Evolutionary conservation across 441 rosid species (phyloP).

Genomic region (Aleurites moluccanus): DNA sequence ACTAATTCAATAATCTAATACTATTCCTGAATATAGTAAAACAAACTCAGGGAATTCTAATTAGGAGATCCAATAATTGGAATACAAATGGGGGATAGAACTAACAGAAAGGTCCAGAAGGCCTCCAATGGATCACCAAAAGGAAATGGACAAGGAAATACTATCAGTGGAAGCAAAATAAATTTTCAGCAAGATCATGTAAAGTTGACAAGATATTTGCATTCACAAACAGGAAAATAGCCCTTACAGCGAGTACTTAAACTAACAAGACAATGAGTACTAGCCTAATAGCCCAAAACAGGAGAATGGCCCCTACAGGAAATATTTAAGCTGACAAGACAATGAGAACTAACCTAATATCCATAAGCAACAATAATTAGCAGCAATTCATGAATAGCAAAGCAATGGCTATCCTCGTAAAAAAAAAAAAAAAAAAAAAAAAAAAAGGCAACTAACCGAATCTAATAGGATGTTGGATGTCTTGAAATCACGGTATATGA

Average conservation of each 20-base stretch:
- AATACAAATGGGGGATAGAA: background rate
- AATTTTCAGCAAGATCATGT: slow-evolving; percentile 3
- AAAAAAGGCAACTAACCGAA: slow-evolving; percentile 42
- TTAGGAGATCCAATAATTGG: background rate
- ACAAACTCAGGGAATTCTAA: background rate
- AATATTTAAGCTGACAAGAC: background rate
- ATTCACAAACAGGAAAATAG: slow-evolving; percentile 5
- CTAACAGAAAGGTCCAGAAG: background rate
- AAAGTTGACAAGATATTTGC: background rate
- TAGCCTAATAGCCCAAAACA: background rate
- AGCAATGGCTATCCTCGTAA: background rate
- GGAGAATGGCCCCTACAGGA: slow-evolving; percentile 3
- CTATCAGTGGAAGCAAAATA: background rate
- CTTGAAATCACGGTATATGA: slow-evolving; percentile 98
- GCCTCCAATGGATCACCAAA: background rate
- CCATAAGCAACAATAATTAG: background rate
- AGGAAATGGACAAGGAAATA: background rate
- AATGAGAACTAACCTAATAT: background rate
- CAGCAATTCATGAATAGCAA: slow-evolving; percentile 9
- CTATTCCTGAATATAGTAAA: background rate
- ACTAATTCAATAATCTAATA: background rate
- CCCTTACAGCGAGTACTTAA: background rate
- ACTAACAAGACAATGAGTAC: background rate
- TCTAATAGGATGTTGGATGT: slow-evolving; percentile 95
- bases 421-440: no score